A percentile compares a stretch with the other conserved stretches of the same genome.
Conservation (phyloP, 2,329 filamentous ascomycete genomes). For the Hypoxylon sp. region DNA sequence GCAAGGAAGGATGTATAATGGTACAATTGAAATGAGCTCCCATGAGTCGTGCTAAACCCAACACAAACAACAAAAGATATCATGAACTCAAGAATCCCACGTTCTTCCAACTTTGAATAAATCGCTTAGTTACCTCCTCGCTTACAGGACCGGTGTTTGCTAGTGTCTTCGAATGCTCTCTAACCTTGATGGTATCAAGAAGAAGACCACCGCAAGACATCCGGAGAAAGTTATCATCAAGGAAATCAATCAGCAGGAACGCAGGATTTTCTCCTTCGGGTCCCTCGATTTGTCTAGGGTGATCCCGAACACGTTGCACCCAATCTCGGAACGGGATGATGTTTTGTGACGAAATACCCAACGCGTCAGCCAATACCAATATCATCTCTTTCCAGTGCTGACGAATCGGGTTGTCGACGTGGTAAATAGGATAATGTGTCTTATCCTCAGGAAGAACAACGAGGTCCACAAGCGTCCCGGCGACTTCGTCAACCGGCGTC, state of each 20-base stretch:
- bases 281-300: constrained; percentile 25
- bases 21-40: constrained; percentile 10
- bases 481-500: constrained; percentile 55
- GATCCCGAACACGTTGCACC: constrained; percentile 40
- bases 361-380: constrained; percentile 31
- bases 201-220: constrained; percentile 46
- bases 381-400: constrained; percentile 44
- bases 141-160: constrained; percentile 35
- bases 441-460: constrained; percentile 24
- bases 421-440: constrained; percentile 39
- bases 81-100: constrained; percentile 36
- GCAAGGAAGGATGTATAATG: constrained; percentile 15
- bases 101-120: constrained; percentile 40
- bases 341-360: constrained; percentile 34
- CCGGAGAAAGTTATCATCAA: constrained; percentile 43
- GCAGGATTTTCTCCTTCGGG: constrained; percentile 43
- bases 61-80: constrained; percentile 8
- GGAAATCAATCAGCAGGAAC: constrained; percentile 42
- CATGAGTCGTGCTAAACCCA: no score
- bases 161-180: constrained; percentile 40
- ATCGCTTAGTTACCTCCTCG: constrained; percentile 32
- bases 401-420: constrained; percentile 45
- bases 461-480: constrained; percentile 42
- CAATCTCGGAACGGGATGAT: constrained; percentile 44
- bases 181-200: constrained; percentile 39